phyloP scores from a whole-genome alignment of 441 rosid genomes.

The Arabidopsis lyrata region DNA sequence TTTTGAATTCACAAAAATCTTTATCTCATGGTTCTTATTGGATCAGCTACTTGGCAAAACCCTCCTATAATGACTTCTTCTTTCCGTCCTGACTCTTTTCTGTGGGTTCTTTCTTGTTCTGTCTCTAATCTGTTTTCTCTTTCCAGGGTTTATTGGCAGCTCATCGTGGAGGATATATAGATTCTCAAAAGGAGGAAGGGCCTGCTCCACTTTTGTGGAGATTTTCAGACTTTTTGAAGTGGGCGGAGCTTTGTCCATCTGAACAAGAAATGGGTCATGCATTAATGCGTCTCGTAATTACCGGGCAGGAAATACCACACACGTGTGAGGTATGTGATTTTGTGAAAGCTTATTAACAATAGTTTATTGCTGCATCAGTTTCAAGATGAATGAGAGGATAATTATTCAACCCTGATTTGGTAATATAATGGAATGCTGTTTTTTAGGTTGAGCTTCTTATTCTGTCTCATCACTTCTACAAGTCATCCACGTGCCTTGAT shows the following conservation, averaged over 20 bases:
- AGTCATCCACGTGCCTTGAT: conserved; percentile 98
- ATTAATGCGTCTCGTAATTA: conserved; percentile 95
- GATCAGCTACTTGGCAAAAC: conserved; percentile 23
- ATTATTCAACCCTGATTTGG: conserved; percentile 25
- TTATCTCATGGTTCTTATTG: conserved; percentile 21
- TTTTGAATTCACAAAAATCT: conserved; percentile 10
- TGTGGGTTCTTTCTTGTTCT: conserved; percentile 9
- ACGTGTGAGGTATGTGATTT: conserved; percentile 84
- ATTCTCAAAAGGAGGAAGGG: conserved; percentile 97
- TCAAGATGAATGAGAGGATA: conserved; percentile 7
- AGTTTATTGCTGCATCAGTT: conserved; percentile 14
- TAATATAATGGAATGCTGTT: conserved; percentile 32
- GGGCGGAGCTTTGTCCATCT: conserved; percentile 99
- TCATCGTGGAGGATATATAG: conserved; percentile 98
- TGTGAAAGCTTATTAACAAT: conserved; percentile 26
- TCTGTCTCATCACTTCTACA: conserved; percentile 96
- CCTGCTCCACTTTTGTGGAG: conserved; percentile 98
- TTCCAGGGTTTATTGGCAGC: conserved; percentile 93
- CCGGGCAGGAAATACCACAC: conserved; percentile 98
- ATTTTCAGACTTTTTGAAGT: conserved; percentile 95
- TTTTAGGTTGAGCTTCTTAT: conserved; percentile 97
- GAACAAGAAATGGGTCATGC: conserved; percentile 99
- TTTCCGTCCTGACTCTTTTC: conserved; percentile 12
- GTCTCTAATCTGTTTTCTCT: conserved; percentile 37
- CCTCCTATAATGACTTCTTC: conserved; percentile 17